Evolutionary conservation across 1,284 basidiomycete genomes (phyloP), one percentile per base, ranked within the genome.

Genomic region (Ganoderma lucidum): DNA sequence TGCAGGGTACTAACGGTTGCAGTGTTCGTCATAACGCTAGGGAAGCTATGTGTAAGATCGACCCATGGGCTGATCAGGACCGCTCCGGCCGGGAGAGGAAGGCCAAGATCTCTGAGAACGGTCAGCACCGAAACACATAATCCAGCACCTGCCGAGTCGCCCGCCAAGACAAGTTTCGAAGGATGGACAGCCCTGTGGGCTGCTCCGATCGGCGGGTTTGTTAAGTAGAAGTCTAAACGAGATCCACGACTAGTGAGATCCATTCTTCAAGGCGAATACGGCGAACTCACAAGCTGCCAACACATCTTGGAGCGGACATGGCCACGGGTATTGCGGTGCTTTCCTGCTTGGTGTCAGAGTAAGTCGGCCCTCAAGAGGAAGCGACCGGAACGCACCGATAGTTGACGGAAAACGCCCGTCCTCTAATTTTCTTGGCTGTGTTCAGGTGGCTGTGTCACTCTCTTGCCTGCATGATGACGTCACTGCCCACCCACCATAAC

Each of bases 301-400:
- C 32, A 90, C 90, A 77, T 96, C 94, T 73, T 94, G 93, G 4
- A 96, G 78, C 0, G 93, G 90, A 78, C 94, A 96, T 0, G 95
- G 95, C 88, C 94, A 96, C 2, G 95, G 95, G 74, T 94, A 95
- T 78, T 95, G 93, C 0, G 94, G 94, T 0, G 93, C 90, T 80
- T 93, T 93, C 41, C 87, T 87, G 70, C 2, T 62, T 12, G 81
- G 79, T 3, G 76, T 65, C 32, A 37, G 62, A 28, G 56, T 32
- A 32, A 0, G 42, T 28, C 19, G 23, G 28, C n/a, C 10, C 10
- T 8, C 23, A 19, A n/a, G 28, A 41, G 41, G 44, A 39, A 45
- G 14, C 60, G 14, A 39, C 23, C 44, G 15, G n/a, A 56, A 72
- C 75, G 59, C 63, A 86, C 86, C 87, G 79, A 74, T 88, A 87